phyloP scores from a whole-genome alignment of 345 rosid species.

The Viola odorata region DNA sequence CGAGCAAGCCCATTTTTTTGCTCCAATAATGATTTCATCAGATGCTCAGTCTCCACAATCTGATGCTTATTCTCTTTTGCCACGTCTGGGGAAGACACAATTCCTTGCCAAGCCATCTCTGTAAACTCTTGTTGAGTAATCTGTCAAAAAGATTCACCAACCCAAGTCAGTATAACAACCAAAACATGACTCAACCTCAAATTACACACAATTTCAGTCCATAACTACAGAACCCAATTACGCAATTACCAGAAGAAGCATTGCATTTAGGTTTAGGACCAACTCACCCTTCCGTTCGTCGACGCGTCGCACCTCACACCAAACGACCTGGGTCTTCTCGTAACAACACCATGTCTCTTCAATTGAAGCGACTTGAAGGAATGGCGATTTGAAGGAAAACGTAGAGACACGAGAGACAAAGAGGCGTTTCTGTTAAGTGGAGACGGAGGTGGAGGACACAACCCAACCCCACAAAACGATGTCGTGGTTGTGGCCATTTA shows the following conservation, averaged over 20 bases:
- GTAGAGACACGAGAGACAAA: conserved; percentile 31
- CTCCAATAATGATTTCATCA: conserved; percentile 88
- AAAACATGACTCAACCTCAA: not conserved
- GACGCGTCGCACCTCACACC: conserved; percentile 63
- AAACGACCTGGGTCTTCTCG: conserved; percentile 26
- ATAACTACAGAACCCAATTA: not conserved
- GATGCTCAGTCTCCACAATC: conserved; percentile 96
- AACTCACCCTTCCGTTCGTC: conserved; percentile 51
- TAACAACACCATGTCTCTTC: conserved; percentile 12
- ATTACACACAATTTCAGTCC: not conserved
- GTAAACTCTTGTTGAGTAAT: conserved; percentile 93
- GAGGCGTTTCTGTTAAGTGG: conserved; percentile 16
- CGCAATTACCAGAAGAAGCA: not conserved
- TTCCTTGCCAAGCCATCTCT: conserved; percentile 99
- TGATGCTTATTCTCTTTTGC: conserved; percentile 96
- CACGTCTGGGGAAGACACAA: conserved; percentile 88
- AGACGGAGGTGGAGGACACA: conserved; percentile 5
- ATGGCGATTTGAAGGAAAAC: conserved; percentile 32
- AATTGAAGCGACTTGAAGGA: conserved; percentile 28
- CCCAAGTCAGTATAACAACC: conserved; percentile 2
- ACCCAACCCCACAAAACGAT: conserved; percentile 30
- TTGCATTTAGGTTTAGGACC: not conserved
- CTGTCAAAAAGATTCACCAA: conserved; percentile 26
- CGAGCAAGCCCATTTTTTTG: conserved; percentile 99
- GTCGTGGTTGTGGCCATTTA: conserved; percentile 32